A percentile compares a stretch with the other conserved stretches of the same genome.
Evolutionary conservation across 768 basidiomycete species (phyloP).

Genomic region (Rhizopogon rudus): DNA sequence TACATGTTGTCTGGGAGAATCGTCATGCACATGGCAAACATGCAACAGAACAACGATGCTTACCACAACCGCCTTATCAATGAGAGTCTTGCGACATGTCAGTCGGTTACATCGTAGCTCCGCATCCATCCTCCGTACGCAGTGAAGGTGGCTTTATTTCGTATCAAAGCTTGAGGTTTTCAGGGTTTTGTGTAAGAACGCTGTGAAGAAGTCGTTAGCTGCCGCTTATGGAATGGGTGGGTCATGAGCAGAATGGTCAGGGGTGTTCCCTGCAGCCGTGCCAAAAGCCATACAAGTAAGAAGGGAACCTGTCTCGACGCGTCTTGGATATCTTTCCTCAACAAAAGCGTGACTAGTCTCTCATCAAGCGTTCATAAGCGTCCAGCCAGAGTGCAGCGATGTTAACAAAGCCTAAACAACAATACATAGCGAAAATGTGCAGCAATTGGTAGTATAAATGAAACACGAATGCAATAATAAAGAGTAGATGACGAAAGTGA

Average conservation of each 20-base stretch:
- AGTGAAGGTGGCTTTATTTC: not conserved
- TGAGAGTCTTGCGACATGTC: slow-evolving; percentile 60
- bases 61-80: slow-evolving; percentile 84
- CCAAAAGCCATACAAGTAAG: too few species aligned
- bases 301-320: too few species aligned
- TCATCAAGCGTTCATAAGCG: too few species aligned
- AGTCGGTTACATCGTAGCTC: slow-evolving; percentile 79
- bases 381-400: not conserved
- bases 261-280: too few species aligned
- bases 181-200: not conserved
- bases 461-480: slow-evolving; percentile 27
- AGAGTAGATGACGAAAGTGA: slow-evolving; percentile 10
- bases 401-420: slow-evolving; percentile 14
- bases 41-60: slow-evolving; percentile 25
- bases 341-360: too few species aligned
- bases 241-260: too few species aligned
- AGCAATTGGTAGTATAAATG: slow-evolving; percentile 16
- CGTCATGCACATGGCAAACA: slow-evolving; percentile 11
- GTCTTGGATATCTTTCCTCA: too few species aligned
- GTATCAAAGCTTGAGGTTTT: not conserved
- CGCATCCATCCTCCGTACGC: slow-evolving; percentile 53
- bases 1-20: slow-evolving; percentile 49
- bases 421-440: slow-evolving; percentile 22
- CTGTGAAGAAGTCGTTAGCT: too few species aligned
- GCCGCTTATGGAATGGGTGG: too few species aligned